Conservation (phyloP, 2,329 filamentous ascomycete species). For the Sporothrix euskadiensis region DNA sequence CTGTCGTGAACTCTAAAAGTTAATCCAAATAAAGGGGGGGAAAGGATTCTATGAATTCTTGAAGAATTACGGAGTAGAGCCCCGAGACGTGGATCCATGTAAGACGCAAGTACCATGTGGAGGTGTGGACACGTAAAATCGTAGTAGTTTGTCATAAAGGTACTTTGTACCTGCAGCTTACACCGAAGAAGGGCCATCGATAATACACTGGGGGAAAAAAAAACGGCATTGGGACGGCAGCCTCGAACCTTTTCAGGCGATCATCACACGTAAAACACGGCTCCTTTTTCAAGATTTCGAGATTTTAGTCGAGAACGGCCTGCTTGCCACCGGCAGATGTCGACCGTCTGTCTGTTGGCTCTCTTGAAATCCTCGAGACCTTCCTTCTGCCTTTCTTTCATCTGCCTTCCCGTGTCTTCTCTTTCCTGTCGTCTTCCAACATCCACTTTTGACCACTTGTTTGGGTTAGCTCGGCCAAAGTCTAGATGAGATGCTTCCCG, state of each 20-base stretch:
- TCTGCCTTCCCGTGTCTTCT: background rate
- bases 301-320: background rate
- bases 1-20: background rate
- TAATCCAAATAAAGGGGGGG: background rate
- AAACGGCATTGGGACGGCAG: background rate
- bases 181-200: background rate
- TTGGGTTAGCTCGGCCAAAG: conserved; percentile 7
- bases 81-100: conserved; percentile 3
- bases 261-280: conserved; percentile 16
- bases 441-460: conserved; percentile 19
- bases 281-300: background rate
- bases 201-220: background rate
- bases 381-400: background rate
- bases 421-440: background rate
- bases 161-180: background rate
- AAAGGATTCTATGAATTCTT: background rate
- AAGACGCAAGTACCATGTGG: background rate
- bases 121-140: background rate
- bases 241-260: background rate
- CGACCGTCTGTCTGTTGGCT: conserved; percentile 1
- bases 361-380: background rate
- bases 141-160: background rate
- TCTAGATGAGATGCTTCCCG: background rate
- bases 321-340: background rate
- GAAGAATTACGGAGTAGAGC: background rate